Evolutionary conservation across 129 eudicot genomes (phyloP).

Genomic region (Erigeron canadensis): DNA sequence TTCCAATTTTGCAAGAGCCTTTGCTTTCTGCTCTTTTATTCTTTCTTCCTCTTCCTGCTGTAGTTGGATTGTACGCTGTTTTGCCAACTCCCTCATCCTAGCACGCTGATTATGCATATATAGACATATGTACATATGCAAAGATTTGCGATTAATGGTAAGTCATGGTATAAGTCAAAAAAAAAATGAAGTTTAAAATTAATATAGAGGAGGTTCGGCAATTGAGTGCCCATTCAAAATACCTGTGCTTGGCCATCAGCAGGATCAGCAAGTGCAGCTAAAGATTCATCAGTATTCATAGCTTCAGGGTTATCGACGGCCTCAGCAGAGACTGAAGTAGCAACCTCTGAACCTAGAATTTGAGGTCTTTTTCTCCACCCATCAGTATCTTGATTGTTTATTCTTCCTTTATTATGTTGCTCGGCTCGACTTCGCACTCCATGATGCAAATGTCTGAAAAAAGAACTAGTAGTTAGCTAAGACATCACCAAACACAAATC

Average conservation of each 20-base stretch:
- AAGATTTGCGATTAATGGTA: not conserved
- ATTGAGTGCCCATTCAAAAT: too few relatives aligned
- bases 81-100: conserved; percentile 81
- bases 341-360: conserved; percentile 32
- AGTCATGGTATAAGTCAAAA: not conserved
- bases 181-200: not conserved
- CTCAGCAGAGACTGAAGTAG: conserved; percentile 24
- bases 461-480: conserved; percentile 16
- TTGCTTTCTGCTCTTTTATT: conserved; percentile 79
- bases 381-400: conserved; percentile 50
- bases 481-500: not conserved
- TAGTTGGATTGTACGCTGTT: conserved; percentile 80
- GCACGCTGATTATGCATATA: conserved; percentile 60
- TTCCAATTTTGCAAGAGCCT: conserved; percentile 83
- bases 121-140: conserved; percentile 5
- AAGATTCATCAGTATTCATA: conserved; percentile 36
- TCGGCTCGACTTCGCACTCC: conserved; percentile 50
- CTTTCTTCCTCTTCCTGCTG: conserved; percentile 98
- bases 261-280: conserved; percentile 41
- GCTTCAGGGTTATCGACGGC: conserved; percentile 23
- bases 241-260: conserved; percentile 72
- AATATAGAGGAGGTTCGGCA: not conserved
- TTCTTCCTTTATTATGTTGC: conserved; percentile 54
- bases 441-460: conserved; percentile 53
- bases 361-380: conserved; percentile 63